Percentiles rank a stretch among this genome's conserved stretches.
These are phyloP conservation scores for Jatropha multifida DNA, from an alignment of 441 rosid species.

Conservation along the genomic window DNA sequence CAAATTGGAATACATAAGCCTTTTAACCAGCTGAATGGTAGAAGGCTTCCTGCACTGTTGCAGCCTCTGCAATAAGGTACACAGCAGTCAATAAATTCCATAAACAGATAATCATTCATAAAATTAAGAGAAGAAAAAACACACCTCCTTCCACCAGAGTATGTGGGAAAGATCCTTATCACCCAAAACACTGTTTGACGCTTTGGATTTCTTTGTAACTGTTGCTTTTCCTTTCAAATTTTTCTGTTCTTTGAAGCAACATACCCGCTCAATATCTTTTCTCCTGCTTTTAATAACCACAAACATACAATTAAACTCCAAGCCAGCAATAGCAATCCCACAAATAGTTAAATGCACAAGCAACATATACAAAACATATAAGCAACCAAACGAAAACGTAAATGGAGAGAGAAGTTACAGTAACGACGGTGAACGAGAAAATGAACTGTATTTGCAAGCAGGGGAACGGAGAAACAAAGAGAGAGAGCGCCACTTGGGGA, in stretches of 20 bases:
- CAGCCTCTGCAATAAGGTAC: conserved; percentile 58
- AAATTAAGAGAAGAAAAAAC: conserved; percentile 4
- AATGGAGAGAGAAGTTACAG: conserved; percentile 37
- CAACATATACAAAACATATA: neutral
- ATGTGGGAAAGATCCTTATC: conserved; percentile 78
- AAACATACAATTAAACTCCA: neutral
- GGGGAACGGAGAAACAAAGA: conserved; percentile 50
- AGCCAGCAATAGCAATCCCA: neutral
- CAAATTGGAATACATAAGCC: conserved; percentile 77
- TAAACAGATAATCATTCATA: neutral
- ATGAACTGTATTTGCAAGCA: conserved; percentile 36
- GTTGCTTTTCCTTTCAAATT: conserved; percentile 41
- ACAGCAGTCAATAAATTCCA: neutral
- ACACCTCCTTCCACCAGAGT: conserved; percentile 93
- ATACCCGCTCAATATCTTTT: conserved; percentile 36
- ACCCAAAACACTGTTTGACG: conserved; percentile 36
- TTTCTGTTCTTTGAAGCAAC: conserved; percentile 55
- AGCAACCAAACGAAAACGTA: neutral
- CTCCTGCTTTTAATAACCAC: conserved; percentile 30
- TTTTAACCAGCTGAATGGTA: conserved; percentile 59
- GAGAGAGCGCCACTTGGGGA: conserved; percentile 63
- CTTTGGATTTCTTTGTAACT: conserved; percentile 52
- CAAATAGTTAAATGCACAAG: neutral
- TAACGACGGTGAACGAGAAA: conserved; percentile 38
- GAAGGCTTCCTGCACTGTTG: conserved; percentile 84